Conservation (phyloP, 257 asterid species). For the Jacaranda mimosifolia region DNA sequence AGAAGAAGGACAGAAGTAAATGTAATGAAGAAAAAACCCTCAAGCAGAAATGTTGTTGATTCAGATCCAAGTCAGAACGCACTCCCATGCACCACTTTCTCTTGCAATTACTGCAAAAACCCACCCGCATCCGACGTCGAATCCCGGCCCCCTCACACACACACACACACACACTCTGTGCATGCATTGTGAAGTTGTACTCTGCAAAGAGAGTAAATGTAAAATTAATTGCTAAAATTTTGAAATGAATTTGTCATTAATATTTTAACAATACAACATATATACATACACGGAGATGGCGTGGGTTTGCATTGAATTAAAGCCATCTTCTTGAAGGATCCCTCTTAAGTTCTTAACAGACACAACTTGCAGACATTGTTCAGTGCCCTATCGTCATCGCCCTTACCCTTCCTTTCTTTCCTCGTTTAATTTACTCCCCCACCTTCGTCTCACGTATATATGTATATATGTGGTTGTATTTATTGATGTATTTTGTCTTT, state of each 20-base stretch:
- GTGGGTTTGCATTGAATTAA: conserved; percentile 69
- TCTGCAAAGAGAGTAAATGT: conserved; percentile 1
- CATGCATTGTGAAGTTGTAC: not conserved
- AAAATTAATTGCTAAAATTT: not conserved
- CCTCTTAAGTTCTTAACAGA: not conserved
- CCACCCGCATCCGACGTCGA: too few relatives aligned
- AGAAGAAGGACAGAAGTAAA: not conserved
- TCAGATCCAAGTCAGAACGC: conserved; percentile 14
- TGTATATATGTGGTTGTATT: not conserved
- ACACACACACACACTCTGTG: too few relatives aligned
- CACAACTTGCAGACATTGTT: conserved; percentile 58
- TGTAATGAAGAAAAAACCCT: not conserved
- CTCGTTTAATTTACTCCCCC: conserved; percentile 34
- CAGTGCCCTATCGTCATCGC: conserved; percentile 44
- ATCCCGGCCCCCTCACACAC: too few relatives aligned
- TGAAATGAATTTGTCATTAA: too few relatives aligned
- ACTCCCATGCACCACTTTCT: conserved; percentile 29
- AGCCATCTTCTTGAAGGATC: conserved; percentile 9
- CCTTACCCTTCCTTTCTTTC: conserved; percentile 9
- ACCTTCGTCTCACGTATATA: too few relatives aligned
- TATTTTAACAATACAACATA: too few relatives aligned
- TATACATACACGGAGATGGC: conserved; percentile 59
- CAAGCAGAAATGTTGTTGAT: not conserved
- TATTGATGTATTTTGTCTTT: not conserved
- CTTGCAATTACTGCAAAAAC: not conserved